phyloP scores from a whole-genome alignment of 306 rosid species.

The Begonia masoniana region DNA sequence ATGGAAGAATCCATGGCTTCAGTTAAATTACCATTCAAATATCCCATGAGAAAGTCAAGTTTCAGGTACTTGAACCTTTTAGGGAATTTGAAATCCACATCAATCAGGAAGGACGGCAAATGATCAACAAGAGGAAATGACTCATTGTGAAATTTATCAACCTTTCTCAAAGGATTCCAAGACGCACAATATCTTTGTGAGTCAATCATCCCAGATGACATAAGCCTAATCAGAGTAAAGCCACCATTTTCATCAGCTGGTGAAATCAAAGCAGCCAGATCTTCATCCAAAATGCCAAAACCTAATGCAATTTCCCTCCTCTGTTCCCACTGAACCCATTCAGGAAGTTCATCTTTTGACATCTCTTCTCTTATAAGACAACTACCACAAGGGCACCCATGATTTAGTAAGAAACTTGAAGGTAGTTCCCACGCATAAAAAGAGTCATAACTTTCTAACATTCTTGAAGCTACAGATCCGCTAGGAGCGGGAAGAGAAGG shows the following conservation, averaged over 20 bases:
- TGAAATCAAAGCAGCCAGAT: slow-evolving; percentile 26
- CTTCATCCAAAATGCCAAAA: slow-evolving; percentile 35
- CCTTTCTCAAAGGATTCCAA: slow-evolving; percentile 15
- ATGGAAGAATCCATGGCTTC: slow-evolving; percentile 17
- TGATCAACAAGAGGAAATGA: slow-evolving; percentile 19
- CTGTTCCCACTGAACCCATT: slow-evolving; percentile 66
- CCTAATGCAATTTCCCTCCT: slow-evolving; percentile 64
- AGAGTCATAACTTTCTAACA: slow-evolving; percentile 18
- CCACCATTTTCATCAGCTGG: slow-evolving; percentile 49
- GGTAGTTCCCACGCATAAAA: slow-evolving; percentile 63
- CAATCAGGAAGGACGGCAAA: slow-evolving; percentile 18
- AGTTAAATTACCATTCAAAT: slow-evolving; percentile 33
- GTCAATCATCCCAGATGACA: slow-evolving; percentile 61
- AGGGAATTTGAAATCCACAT: slow-evolving; percentile 31
- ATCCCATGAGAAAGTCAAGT: slow-evolving; percentile 33
- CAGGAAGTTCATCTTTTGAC: slow-evolving; percentile 45
- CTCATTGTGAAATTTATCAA: slow-evolving; percentile 21
- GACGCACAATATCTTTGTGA: slow-evolving; percentile 49
- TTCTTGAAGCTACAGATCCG: slow-evolving; percentile 21
- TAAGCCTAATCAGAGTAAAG: slow-evolving; percentile 45
- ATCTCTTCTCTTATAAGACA: slow-evolving; percentile 47
- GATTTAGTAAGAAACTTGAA: slow-evolving; percentile 27
- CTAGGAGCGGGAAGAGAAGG: slow-evolving; percentile 22
- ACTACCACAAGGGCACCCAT: slow-evolving; percentile 36
- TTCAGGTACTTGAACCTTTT: slow-evolving; percentile 26